phyloP scores from a whole-genome alignment of 768 basidiomycete species.

The Russula sp. region DNA sequence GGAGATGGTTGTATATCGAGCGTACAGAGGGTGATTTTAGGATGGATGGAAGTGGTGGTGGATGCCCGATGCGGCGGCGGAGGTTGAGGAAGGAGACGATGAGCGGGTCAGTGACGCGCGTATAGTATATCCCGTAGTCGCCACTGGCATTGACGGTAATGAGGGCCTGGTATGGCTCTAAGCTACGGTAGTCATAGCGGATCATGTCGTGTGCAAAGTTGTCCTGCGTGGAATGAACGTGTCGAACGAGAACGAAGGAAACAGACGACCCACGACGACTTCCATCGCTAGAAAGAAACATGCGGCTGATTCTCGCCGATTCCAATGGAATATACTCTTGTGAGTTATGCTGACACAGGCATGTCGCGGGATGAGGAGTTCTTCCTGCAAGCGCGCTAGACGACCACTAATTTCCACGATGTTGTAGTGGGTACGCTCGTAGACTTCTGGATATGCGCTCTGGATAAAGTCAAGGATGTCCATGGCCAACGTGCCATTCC shows the following conservation, averaged over 20 bases:
- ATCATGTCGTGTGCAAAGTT: constrained; percentile 97
- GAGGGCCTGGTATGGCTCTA: constrained; percentile 79
- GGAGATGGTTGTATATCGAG: constrained; percentile 62
- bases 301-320: constrained; percentile 67
- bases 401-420: constrained; percentile 92
- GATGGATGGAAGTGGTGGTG: constrained; percentile 53
- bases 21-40: constrained; percentile 60
- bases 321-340: constrained; percentile 86
- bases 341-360: constrained; percentile 67
- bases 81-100: constrained; percentile 73
- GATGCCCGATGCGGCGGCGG: constrained; percentile 56
- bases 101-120: constrained; percentile 80
- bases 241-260: not conserved
- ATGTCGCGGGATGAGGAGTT: constrained; percentile 60
- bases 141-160: constrained; percentile 76
- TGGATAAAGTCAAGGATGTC: constrained; percentile 83
- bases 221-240: constrained; percentile 50
- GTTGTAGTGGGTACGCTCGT: constrained; percentile 86
- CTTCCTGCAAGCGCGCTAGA: constrained; percentile 67
- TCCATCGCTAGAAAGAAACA: constrained; percentile 95
- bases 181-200: constrained; percentile 78
- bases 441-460: constrained; percentile 82
- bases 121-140: constrained; percentile 82
- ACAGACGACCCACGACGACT: constrained; percentile 68
- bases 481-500: constrained; percentile 91